A percentile compares a stretch with the other conserved stretches of the same genome.
Evolutionary conservation across 1,284 basidiomycete genomes (phyloP).

Genomic region (Schizophyllum amplum): DNA sequence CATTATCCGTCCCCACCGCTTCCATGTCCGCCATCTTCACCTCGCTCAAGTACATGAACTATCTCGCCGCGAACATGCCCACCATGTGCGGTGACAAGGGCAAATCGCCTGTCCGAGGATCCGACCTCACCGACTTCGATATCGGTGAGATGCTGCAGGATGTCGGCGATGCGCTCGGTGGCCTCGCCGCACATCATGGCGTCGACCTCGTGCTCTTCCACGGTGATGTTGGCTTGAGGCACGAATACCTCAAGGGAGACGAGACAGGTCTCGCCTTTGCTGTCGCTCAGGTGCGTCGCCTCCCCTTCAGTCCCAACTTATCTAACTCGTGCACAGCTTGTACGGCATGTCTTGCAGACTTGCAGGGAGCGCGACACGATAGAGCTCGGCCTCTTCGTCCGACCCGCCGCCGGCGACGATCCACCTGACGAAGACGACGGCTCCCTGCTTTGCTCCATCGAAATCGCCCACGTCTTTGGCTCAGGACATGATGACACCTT

Average conservation of each 20-base stretch:
- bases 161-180: constrained; percentile 76
- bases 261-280: constrained; percentile 77
- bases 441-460: constrained; percentile 43
- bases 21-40: constrained; percentile 84
- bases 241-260: constrained; percentile 78
- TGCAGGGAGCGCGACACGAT: constrained; percentile 73
- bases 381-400: constrained; percentile 78
- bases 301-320: constrained; percentile 2
- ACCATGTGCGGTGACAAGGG: constrained; percentile 18
- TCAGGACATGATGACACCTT: constrained; percentile 1
- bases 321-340: constrained; percentile 41
- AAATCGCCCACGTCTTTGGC: constrained; percentile 38
- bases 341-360: constrained; percentile 75
- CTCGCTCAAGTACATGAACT: constrained; percentile 86
- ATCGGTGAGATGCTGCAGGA: constrained; percentile 41
- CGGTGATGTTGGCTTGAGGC: constrained; percentile 77
- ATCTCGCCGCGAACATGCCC: constrained; percentile 75
- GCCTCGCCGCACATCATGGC: constrained; percentile 72
- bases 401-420: constrained; percentile 19
- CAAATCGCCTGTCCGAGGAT: neutral
- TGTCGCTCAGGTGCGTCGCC: constrained; percentile 59
- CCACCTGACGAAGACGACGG: constrained; percentile 16
- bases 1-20: constrained; percentile 77
- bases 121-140: constrained; percentile 30
- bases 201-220: constrained; percentile 88